Percentiles rank a stretch among this genome's conserved stretches.
Evolutionary conservation across 2,329 filamentous ascomycete genomes (phyloP).

Genomic region (Diaporthe nobilis): DNA sequence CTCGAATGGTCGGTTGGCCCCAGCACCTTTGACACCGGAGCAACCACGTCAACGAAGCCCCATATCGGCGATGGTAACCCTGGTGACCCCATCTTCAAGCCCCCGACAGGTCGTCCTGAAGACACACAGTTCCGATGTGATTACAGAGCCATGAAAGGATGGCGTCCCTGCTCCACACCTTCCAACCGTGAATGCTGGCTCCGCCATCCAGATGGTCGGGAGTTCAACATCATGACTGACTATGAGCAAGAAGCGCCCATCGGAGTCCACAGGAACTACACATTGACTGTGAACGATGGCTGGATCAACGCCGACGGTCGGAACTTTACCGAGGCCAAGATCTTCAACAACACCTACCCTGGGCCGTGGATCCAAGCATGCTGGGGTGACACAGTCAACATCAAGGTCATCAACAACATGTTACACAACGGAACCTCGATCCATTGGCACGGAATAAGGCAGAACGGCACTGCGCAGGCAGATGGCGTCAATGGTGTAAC

Average conservation of each 20-base stretch:
- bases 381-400: constrained; percentile 72
- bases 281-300: constrained; percentile 22
- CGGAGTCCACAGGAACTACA: constrained; percentile 27
- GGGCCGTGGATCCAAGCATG: constrained; percentile 71
- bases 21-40: constrained; percentile 1
- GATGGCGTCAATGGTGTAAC: constrained; percentile 74
- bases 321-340: constrained; percentile 31
- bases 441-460: constrained; percentile 78
- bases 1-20: constrained; percentile 34
- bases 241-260: constrained; percentile 24
- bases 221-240: constrained; percentile 32
- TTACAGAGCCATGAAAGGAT: constrained; percentile 29
- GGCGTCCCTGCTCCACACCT: constrained; percentile 29
- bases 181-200: constrained; percentile 37
- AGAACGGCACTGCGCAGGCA: constrained; percentile 75
- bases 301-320: constrained; percentile 33
- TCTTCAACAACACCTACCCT: constrained; percentile 72
- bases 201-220: constrained; percentile 20
- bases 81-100: constrained; percentile 29
- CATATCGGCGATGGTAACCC: constrained; percentile 24
- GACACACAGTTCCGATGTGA: constrained; percentile 35
- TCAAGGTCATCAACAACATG: constrained; percentile 72
- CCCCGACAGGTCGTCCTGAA: constrained; percentile 30
- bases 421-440: constrained; percentile 71
- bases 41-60: constrained; percentile 11